Conservation (phyloP, 2,329 filamentous ascomycete genomes). For the Colletotrichum liriopes region DNA sequence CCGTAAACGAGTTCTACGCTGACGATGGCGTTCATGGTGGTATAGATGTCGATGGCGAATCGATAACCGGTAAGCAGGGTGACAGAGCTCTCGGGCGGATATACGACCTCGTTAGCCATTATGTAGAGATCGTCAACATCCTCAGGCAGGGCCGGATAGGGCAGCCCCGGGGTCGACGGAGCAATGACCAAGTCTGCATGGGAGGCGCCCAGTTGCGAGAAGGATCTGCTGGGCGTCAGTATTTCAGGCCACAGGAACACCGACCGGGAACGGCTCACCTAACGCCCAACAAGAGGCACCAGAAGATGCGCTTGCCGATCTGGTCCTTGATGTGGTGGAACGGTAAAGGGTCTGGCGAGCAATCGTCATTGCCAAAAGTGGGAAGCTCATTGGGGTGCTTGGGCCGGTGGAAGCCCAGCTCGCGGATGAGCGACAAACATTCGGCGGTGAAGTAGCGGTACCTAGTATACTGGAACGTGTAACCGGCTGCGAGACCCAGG, state of each 20-base stretch:
- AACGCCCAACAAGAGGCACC: constrained; percentile 83
- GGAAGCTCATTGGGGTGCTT: constrained; percentile 59
- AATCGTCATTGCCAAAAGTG: constrained; percentile 58
- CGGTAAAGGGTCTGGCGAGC: constrained; percentile 58
- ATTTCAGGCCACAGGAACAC: neutral
- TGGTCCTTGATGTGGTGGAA: constrained; percentile 82
- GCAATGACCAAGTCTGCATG: constrained; percentile 82
- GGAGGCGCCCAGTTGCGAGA: constrained; percentile 82
- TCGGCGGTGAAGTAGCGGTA: constrained; percentile 82
- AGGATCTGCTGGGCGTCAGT: constrained; percentile 67
- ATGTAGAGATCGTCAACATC: constrained; percentile 91
- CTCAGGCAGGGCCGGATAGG: constrained; percentile 83
- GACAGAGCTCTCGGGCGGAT: constrained; percentile 77
- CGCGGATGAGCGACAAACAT: constrained; percentile 77
- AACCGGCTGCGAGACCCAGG: constrained; percentile 75
- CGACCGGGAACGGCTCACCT: constrained; percentile 61
- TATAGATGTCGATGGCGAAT: constrained; percentile 82
- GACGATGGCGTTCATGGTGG: constrained; percentile 83
- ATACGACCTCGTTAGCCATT: constrained; percentile 77
- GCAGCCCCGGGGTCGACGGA: constrained; percentile 81
- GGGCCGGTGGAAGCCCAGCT: constrained; percentile 76
- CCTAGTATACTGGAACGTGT: constrained; percentile 78
- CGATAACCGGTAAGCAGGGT: constrained; percentile 87
- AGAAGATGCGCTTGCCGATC: constrained; percentile 85
- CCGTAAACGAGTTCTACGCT: constrained; percentile 89